phyloP scores from a whole-genome alignment of 2,329 filamentous ascomycete genomes.

The Fusarium buharicum region DNA sequence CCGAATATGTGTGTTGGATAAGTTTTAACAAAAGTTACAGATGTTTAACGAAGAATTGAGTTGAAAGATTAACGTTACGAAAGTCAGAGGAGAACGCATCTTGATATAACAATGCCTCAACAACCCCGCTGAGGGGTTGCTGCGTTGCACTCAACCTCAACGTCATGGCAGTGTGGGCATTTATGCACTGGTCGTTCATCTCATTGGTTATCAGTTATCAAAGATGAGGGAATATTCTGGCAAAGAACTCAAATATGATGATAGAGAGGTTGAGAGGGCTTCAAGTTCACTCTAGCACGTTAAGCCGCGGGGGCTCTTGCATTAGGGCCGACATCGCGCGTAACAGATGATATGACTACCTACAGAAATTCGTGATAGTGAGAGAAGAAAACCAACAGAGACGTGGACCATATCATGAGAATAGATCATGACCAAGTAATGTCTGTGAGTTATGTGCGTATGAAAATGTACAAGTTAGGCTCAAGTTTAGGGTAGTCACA shows the following conservation, averaged over 20 bases:
- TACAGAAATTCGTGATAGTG: fast-evolving
- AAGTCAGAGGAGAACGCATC: neutral
- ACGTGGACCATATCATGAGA: too few relatives aligned
- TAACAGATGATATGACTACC: conserved; percentile 9
- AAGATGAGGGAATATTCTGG: conserved; percentile 23
- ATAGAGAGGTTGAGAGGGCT: conserved; percentile 6
- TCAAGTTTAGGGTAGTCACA: conserved; percentile 6
- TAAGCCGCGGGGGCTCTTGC: conserved; percentile 17
- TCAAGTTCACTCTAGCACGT: conserved; percentile 6
- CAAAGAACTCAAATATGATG: conserved; percentile 8
- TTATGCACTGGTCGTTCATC: neutral
- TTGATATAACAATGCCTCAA: conserved; percentile 31
- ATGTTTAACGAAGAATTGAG: neutral
- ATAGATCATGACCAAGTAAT: neutral
- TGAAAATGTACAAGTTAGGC: neutral
- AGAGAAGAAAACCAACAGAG: neutral
- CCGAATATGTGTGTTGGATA: conserved; percentile 17
- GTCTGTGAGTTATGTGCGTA: neutral
- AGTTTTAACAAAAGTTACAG: conserved; percentile 1
- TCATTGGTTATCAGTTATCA: conserved; percentile 34
- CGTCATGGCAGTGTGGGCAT: conserved; percentile 36
- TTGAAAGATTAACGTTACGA: conserved; percentile 3
- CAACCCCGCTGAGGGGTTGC: conserved; percentile 41
- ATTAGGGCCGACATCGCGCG: conserved; percentile 20
- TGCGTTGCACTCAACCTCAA: conserved; percentile 14